These are phyloP conservation scores for Pleurozium schreberi DNA, from an alignment of 225 moss, liverwort and hornwort species.

Conservation along the genomic window DNA sequence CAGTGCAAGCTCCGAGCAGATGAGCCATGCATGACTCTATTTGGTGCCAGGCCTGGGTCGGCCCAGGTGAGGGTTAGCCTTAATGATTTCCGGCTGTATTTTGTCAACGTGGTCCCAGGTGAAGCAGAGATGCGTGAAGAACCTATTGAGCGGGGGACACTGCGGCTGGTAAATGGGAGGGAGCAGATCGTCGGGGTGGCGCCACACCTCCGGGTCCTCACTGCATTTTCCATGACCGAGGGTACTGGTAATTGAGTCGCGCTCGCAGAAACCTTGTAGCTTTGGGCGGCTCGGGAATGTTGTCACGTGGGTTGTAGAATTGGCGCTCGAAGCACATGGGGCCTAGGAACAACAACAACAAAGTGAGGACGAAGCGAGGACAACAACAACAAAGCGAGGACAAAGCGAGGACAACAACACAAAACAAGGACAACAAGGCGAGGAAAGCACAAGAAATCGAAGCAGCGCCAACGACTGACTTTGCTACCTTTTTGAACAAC, in stretches of 20 bases:
- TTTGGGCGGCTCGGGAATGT: neutral
- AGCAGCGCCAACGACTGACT: no score
- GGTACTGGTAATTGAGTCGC: conserved; percentile 1
- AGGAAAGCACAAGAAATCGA: no score
- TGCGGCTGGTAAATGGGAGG: neutral
- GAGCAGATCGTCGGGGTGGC: neutral
- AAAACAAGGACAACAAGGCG: no score
- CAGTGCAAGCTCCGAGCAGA: neutral
- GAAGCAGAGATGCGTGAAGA: conserved; percentile 7
- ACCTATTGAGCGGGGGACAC: neutral
- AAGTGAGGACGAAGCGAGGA: no score
- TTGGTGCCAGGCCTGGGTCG: neutral
- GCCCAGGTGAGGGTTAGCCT: neutral
- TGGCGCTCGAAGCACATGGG: conserved; percentile 30
- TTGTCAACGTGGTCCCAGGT: neutral
- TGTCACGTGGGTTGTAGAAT: neutral
- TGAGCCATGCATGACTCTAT: neutral
- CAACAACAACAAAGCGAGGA: no score
- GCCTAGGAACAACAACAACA: no score
- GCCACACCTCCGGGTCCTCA: conserved; percentile 1
- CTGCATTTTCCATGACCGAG: conserved; percentile 12
- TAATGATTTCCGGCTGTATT: neutral
- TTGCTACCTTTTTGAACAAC: no score
- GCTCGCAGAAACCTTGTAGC: neutral
- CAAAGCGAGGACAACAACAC: no score